These are phyloP conservation scores for Lolium rigidum DNA, from an alignment of 176 grass and related monocot genomes.

Conservation along the genomic window DNA sequence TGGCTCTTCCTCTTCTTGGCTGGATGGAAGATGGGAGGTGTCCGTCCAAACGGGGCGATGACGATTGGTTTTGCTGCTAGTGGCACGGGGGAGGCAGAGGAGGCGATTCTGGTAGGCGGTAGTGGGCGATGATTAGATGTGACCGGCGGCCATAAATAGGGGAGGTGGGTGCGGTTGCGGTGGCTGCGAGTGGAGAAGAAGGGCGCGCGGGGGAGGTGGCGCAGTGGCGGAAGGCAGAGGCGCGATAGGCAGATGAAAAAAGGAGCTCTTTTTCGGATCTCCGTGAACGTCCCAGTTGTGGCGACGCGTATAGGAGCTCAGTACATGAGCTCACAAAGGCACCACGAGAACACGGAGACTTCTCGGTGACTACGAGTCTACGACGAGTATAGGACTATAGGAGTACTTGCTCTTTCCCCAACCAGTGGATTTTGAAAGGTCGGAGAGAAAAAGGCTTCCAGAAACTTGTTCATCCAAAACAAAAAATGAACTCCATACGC, in stretches of 20 bases:
- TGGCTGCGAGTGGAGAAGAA: slow-evolving; percentile 21
- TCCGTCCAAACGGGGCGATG: not conserved
- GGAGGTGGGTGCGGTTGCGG: not conserved
- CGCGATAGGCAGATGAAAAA: not conserved
- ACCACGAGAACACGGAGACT: no score
- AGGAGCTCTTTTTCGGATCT: not conserved
- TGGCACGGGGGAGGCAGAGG: no score
- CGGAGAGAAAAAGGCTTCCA: not conserved
- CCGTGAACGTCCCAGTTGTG: not conserved
- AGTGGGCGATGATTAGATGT: slow-evolving; percentile 3
- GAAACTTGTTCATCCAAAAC: no score
- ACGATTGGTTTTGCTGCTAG: not conserved
- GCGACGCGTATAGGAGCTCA: not conserved
- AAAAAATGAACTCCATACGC: no score
- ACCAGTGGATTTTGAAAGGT: not conserved
- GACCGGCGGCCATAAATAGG: slow-evolving; percentile 38
- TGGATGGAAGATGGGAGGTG: not conserved
- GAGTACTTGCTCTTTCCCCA: no score
- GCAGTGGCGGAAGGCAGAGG: not conserved
- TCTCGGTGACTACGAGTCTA: no score
- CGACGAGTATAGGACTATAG: no score
- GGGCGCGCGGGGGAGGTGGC: not conserved
- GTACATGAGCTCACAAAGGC: no score
- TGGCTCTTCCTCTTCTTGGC: not conserved
- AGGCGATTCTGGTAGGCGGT: not conserved